phyloP scores from a whole-genome alignment of 805 yeast species.

The Wickerhamomyces silvicola region DNA sequence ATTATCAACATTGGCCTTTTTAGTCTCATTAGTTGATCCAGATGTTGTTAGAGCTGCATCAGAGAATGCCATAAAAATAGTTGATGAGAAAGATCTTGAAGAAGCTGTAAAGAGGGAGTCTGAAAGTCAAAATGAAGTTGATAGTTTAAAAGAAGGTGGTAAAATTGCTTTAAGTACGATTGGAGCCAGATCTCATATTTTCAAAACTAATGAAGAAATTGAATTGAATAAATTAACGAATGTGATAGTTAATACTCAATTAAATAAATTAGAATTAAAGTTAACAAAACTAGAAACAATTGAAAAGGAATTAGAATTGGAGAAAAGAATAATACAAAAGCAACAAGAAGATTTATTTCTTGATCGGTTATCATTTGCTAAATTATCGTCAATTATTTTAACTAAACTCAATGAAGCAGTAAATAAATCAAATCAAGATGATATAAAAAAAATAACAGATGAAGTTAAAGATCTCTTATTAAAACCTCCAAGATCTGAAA shows the following conservation, averaged over 20 bases:
- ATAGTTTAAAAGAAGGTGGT: conserved; percentile 49
- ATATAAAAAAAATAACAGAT: conserved; percentile 13
- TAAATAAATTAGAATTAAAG: conserved; percentile 61
- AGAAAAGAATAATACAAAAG: conserved; percentile 49
- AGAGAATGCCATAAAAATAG: conserved; percentile 41
- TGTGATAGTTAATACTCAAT: conserved; percentile 53
- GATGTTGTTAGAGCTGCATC: conserved; percentile 83
- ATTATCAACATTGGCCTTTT: conserved; percentile 83
- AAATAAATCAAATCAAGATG: conserved; percentile 18
- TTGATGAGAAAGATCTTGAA: conserved; percentile 19
- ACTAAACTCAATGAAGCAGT: conserved; percentile 38
- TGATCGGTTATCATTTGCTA: conserved; percentile 61
- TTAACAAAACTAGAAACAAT: conserved; percentile 49
- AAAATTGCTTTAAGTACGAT: conserved; percentile 66
- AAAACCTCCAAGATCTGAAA: conserved; percentile 25
- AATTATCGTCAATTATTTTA: conserved; percentile 45
- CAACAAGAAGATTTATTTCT: conserved; percentile 63
- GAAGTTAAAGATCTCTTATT: conserved; percentile 22
- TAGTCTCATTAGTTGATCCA: conserved; percentile 80
- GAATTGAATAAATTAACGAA: conserved; percentile 58
- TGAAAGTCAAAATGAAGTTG: conserved; percentile 5
- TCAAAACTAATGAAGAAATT: conserved; percentile 75
- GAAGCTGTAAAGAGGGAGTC: conserved; percentile 13
- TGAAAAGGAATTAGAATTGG: conserved; percentile 61
- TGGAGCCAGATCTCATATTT: conserved; percentile 74